Base-by-base conservation (phyloP, 306 rosid genomes). In the Prunus mongolica region DNA sequence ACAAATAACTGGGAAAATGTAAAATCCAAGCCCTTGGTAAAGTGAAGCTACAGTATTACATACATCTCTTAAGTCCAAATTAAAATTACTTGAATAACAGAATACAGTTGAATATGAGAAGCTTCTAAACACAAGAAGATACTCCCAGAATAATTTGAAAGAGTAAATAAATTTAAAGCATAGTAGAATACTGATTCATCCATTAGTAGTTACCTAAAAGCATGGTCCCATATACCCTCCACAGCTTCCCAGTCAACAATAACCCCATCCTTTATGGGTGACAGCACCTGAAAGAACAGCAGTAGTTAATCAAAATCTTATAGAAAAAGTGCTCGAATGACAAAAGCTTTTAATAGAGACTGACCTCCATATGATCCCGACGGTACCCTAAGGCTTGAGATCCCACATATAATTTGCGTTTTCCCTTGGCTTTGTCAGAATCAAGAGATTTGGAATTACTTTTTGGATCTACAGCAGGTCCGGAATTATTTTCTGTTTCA, bases 201-300 rank as follows among this genome's bases (percentile, higher is more conserved):
- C 62, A 71, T 78, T 72, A 70, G 69, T 41, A 79, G 46, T 25
- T 69, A 95, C 99, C 97, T 90, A 79, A 95, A 89, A 73, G 99
- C 99, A 76, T 95, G 99, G 72, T 95, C 99, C 99, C 97, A 95
- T 81, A 95, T 92, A 88, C 86, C 87, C 82, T 92, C 97, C 79
- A 92, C 97, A 79, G 93, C 91, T 69, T 95, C 99, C 97, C 99
- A 95, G 81, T 95, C 97, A 82, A 90, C 91, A 75, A 92, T 93
- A 80, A 90, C 76, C 69, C 99, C 97, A 84, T 95, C 97, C 86
- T 90, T 95, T 28, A 92, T 60, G 7, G 97, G 93, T 46, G 97
- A 87, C 19, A 92, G 56, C 73, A 95, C 97, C 99, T 95, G 86
- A 74, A 46, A 70, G 27, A 78, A 79, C 44, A 63, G 75, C 72